These are phyloP conservation scores for Neurospora tetrasperma DNA, from an alignment of 495 filamentous ascomycete genomes.

Conservation along the genomic window DNA sequence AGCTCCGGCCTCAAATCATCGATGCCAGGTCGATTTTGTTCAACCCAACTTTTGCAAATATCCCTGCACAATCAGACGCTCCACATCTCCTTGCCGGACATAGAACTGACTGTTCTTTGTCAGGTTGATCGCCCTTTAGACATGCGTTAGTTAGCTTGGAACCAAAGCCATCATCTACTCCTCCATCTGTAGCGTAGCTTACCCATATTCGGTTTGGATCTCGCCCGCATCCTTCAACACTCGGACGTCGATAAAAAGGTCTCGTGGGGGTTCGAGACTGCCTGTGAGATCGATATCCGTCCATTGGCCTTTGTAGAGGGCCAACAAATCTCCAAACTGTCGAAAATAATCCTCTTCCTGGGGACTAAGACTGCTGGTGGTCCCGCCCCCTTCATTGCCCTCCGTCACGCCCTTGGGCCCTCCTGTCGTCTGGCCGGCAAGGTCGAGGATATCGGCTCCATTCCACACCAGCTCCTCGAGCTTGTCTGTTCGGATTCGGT, in stretches of 20 bases:
- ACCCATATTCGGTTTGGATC: conserved; percentile 99
- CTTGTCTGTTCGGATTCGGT: conserved; percentile 79
- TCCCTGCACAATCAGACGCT: conserved; percentile 89
- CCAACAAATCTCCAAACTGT: conserved; percentile 82
- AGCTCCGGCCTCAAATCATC: background rate
- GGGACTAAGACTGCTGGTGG: conserved; percentile 74
- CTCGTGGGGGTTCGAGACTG: conserved; percentile 83
- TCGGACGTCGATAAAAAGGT: conserved; percentile 95
- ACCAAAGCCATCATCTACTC: background rate
- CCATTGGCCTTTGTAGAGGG: conserved; percentile 97
- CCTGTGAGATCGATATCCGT: conserved; percentile 96
- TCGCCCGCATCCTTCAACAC: conserved; percentile 96
- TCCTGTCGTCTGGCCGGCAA: conserved; percentile 31
- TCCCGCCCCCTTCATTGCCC: conserved; percentile 16
- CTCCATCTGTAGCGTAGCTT: conserved; percentile 22
- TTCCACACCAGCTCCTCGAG: conserved; percentile 92
- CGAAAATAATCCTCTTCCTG: conserved; percentile 97
- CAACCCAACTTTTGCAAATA: conserved; percentile 87
- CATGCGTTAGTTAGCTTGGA: background rate
- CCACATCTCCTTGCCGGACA: conserved; percentile 93
- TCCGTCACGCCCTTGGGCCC: conserved; percentile 24
- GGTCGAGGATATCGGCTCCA: conserved; percentile 63
- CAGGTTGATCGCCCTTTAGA: conserved; percentile 74
- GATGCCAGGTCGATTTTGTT: conserved; percentile 15
- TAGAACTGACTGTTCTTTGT: conserved; percentile 98